Conservation (phyloP, 179 eudicot genomes). For the Gypsophila paniculata region DNA sequence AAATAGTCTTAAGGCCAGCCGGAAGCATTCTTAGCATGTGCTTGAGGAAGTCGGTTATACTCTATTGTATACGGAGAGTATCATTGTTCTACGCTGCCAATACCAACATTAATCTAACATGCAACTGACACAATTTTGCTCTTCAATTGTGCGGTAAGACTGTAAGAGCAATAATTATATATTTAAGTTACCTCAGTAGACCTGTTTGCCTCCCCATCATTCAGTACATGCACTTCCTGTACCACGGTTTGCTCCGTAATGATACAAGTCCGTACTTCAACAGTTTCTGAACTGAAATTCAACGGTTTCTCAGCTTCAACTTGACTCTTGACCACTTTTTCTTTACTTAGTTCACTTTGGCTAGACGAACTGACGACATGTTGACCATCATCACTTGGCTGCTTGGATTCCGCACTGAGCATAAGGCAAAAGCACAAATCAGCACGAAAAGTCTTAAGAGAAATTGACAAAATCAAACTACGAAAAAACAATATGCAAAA, state of each 20-base stretch:
- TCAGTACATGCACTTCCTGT: slow-evolving; percentile 27
- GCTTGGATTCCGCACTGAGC: slow-evolving; percentile 34
- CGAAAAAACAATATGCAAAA: neutral
- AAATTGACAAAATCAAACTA: slow-evolving; percentile 3
- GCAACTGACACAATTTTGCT: neutral
- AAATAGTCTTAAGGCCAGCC: no score
- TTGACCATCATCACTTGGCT: slow-evolving; percentile 33
- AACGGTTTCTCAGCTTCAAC: slow-evolving; percentile 14
- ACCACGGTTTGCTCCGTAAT: slow-evolving; percentile 25
- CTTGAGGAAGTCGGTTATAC: no score
- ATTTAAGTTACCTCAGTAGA: slow-evolving; percentile 24
- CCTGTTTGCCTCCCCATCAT: slow-evolving; percentile 6
- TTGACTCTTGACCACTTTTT: slow-evolving; percentile 13
- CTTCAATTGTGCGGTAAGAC: neutral
- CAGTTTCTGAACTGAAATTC: neutral
- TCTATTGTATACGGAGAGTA: no score
- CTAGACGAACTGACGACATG: slow-evolving; percentile 25
- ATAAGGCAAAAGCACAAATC: slow-evolving; percentile 4
- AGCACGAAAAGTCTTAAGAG: slow-evolving; percentile 4
- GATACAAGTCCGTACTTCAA: slow-evolving; percentile 18
- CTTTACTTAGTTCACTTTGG: slow-evolving; percentile 26
- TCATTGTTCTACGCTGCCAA: no score
- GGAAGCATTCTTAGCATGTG: no score
- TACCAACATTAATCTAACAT: neutral
- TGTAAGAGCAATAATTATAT: neutral